Evolutionary conservation across 148 eudicot genomes (phyloP), one percentile per base, ranked within the genome.

Genomic region (Bassia scoparia): DNA sequence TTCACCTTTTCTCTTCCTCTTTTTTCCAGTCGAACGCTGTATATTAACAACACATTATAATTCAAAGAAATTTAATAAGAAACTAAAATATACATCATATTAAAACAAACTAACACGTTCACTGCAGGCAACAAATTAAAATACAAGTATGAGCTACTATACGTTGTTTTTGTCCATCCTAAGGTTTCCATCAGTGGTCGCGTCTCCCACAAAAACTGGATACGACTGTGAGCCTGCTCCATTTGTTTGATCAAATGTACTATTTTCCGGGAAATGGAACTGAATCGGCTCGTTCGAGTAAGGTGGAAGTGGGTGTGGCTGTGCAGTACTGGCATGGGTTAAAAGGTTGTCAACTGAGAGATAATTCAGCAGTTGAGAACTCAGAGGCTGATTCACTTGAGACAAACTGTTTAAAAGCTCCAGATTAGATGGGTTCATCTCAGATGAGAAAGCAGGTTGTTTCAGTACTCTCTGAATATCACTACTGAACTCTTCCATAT

Each of bases 1-100:
- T 20, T 75, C 86, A 18, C 21, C 75, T 46, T 76, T 86, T 48
- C 84, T 86, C 78, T 85, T 86, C 53, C 86, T 85, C 76, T 88
- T 86, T 69, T 65, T 81, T 50, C 82, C 84, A 26, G 72, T 78
- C 33, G 26, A 50, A 20, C 59, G 69, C 90, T 90, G 81, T 61
- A 65, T 67, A 66, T 34, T 70, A 49, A 0, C 31, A 29, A 4
- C 11, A 12, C 2, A n/a, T 3, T 37, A 37, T 3, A 3, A 37
- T 37, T 6, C 5, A 37, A 37, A 10, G 46, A 41, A 41, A 14
- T 5, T 7, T 8, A 41, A 41, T 2, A 41, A 41, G 46, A 14
- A 41, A 41, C 46, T 41, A 14, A 5, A 41, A 41, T 41, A 41
- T 8, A 8, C 8, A 41, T 41, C 14, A 41, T 8, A 41, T 11